Percentiles rank a stretch among this genome's conserved stretches.
Evolutionary conservation across 495 filamentous ascomycete species (phyloP).

Genomic region (Astrothelium macrocarpum): DNA sequence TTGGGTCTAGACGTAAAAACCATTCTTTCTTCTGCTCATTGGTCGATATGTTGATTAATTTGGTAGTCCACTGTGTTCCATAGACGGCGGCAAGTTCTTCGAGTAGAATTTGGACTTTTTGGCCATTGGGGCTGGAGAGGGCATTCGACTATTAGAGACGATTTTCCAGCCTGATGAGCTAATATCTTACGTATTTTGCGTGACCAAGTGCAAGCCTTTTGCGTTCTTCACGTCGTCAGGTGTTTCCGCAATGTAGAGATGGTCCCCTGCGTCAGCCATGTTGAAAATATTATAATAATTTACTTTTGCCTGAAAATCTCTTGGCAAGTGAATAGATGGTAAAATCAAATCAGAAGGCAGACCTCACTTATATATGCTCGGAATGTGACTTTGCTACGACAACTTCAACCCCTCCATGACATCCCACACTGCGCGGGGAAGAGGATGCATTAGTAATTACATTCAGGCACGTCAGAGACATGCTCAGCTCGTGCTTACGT

Average conservation of each 20-base stretch:
- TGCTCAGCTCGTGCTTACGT: background rate
- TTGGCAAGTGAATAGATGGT: background rate
- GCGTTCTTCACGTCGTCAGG: conserved; percentile 37
- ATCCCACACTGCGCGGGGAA: background rate
- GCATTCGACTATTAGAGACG: background rate
- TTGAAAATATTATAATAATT: background rate
- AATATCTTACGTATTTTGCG: conserved; percentile 14
- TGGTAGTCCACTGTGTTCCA: conserved; percentile 44
- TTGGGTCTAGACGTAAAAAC: conserved; percentile 42
- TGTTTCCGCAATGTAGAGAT: conserved; percentile 34
- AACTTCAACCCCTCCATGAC: background rate
- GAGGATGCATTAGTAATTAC: background rate
- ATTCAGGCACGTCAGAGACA: too few species aligned
- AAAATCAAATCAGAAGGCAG: background rate
- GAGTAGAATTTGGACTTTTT: conserved; percentile 30
- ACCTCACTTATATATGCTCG: background rate
- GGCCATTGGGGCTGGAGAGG: conserved; percentile 29
- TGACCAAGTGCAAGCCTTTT: conserved; percentile 38
- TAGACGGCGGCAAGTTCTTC: conserved; percentile 37
- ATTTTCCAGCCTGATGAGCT: background rate
- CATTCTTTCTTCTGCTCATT: conserved; percentile 52
- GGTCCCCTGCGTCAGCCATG: conserved; percentile 3
- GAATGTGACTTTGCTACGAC: background rate
- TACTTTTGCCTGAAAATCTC: background rate
- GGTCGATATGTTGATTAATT: conserved; percentile 43